Conservation (phyloP, 2,329 filamentous ascomycete genomes). For the Alternaria sp. region DNA sequence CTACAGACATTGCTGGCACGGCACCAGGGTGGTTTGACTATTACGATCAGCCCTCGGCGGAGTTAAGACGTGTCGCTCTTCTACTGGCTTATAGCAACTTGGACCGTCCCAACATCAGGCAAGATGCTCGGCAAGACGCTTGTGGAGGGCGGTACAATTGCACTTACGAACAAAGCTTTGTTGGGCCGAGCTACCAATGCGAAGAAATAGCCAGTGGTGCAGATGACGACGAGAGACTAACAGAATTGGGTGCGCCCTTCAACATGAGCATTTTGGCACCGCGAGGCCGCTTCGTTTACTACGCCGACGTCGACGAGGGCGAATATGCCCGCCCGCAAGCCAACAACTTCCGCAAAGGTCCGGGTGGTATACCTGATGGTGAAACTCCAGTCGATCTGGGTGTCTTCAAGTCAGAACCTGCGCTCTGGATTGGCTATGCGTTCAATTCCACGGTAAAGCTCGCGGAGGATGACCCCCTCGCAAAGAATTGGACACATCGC, state of each 20-base stretch:
- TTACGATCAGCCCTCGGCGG: conserved; percentile 44
- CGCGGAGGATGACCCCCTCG: conserved; percentile 25
- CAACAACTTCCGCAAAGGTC: conserved; percentile 21
- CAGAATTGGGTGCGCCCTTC: conserved; percentile 39
- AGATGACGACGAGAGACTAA: conserved; percentile 26
- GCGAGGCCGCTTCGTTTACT: conserved; percentile 36
- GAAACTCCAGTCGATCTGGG: conserved; percentile 28
- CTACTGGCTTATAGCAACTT: conserved; percentile 41
- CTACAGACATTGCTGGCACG: conserved; percentile 31
- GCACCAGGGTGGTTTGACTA: conserved; percentile 42
- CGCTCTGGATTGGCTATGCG: conserved; percentile 46
- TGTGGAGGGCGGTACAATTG: conserved; percentile 47
- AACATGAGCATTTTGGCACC: conserved; percentile 40
- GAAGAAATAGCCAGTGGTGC: conserved; percentile 32
- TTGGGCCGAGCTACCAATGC: conserved; percentile 44
- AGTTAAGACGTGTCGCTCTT: conserved; percentile 36
- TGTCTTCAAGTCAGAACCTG: conserved; percentile 42
- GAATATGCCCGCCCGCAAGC: conserved; percentile 38
- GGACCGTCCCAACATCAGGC: conserved; percentile 29
- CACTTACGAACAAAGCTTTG: conserved; percentile 40
- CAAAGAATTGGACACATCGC: conserved; percentile 35
- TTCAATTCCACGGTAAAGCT: conserved; percentile 35
- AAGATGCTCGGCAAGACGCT: conserved; percentile 44
- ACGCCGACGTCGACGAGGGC: conserved; percentile 37
- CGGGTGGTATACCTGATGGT: conserved; percentile 41